Percentiles rank a stretch among this genome's conserved stretches.
Evolutionary conservation across 2,329 filamentous ascomycete species (phyloP).

Genomic region (Alternaria viburni): DNA sequence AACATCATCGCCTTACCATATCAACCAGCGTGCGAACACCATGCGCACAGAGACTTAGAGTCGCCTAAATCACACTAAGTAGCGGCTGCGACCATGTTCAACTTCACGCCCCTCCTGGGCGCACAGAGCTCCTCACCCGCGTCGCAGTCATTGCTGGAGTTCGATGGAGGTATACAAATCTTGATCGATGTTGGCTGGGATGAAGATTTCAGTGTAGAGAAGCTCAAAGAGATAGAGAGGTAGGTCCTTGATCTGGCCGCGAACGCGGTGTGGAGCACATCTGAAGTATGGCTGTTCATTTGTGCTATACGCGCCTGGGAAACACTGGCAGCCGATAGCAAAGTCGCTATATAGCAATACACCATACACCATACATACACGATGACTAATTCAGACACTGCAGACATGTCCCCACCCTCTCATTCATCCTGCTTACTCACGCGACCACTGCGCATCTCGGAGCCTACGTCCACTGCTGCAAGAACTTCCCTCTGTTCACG

Average conservation of each 20-base stretch:
- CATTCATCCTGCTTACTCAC: constrained; percentile 92
- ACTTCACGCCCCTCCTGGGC: constrained; percentile 89
- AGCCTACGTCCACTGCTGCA: constrained; percentile 96
- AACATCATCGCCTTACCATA: background rate
- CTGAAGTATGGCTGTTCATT: background rate
- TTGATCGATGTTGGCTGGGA: constrained; percentile 97
- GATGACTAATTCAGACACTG: constrained; percentile 23
- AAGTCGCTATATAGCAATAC: constrained; percentile 14
- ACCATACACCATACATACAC: constrained; percentile 2
- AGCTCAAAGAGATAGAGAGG: constrained; percentile 89
- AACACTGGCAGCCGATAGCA: background rate
- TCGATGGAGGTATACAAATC: constrained; percentile 95
- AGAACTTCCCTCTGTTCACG: constrained; percentile 89
- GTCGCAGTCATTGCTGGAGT: constrained; percentile 93
- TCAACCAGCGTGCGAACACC: background rate
- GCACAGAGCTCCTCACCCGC: constrained; percentile 86
- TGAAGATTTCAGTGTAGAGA: constrained; percentile 81
- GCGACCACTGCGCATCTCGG: constrained; percentile 90
- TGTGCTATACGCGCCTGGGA: background rate
- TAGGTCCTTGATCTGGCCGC: constrained; percentile 50
- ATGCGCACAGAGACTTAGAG: constrained; percentile 9
- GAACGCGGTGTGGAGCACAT: constrained; percentile 8
- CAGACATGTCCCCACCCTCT: constrained; percentile 89
- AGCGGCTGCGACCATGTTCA: constrained; percentile 73
- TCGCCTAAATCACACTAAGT: constrained; percentile 3